Evolutionary conservation across 805 yeast genomes (phyloP), one percentile per base, ranked within the genome.

Genomic region (Naumovozyma baii): DNA sequence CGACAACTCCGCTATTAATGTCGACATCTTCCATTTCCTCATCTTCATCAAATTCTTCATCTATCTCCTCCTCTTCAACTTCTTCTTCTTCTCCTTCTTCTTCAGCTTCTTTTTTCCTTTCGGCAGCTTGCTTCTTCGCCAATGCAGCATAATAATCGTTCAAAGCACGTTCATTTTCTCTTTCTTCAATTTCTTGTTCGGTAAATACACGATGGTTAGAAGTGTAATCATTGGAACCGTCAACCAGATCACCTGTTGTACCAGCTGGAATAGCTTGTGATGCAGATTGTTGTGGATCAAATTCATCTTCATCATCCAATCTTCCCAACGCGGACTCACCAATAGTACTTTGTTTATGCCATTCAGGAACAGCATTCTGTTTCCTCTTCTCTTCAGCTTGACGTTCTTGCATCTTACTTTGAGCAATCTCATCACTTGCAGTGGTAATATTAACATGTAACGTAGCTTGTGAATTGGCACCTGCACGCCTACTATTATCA

Each of bases 351-450:
- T 81, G 80, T 47, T 82, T 77, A 58, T 92, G 95, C 99, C 99
- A 92, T 20, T 92, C 80, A 5, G 99, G 99, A 49, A 92, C 70
- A 3, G 96, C 96, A 58, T 92, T 92, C 61, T 90, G 96, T 55
- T 83, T 80, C 60, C 88, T 60, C 73, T 80, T 61, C 74, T 77
- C 71, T 73, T 78, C 67, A 68, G 78, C 62, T 59, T 83, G 81
- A 55, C 74, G 67, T 50, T 78, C 78, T 55, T 68, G 72, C 51
- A 72, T 72, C 61, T 80, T 87, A 49, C 76, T 73, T 55, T 73
- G 78, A 48, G 73, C 70, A 44, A 77, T 76, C 52, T 84, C 94
- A 61, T 85, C 96, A 50, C 79, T 83, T 14, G 90, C 92, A 3
- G 94, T 79, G 39, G 82, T 72, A 49, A 92, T 87, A 49, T 83